Evolutionary conservation across 345 rosid species (phyloP).

Genomic region (Pistacia integerrima): DNA sequence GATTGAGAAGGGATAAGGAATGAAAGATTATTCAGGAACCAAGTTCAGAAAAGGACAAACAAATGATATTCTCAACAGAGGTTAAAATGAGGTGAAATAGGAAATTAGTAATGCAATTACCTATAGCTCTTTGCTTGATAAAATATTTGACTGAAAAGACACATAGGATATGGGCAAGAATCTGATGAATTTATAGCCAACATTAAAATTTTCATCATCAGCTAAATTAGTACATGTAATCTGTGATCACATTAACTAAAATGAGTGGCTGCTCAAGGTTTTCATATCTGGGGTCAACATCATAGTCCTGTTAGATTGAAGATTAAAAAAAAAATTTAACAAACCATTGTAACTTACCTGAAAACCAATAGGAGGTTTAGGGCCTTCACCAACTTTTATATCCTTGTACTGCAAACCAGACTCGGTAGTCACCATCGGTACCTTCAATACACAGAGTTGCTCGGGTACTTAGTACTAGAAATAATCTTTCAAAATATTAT

Average conservation of each 20-base stretch:
- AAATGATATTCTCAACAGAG: background rate
- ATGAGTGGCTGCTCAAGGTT: background rate
- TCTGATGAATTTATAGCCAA: background rate
- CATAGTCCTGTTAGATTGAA: background rate
- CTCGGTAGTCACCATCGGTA: slow-evolving; percentile 83
- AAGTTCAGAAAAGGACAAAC: background rate
- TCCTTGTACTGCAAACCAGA: slow-evolving; percentile 92
- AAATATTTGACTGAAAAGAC: background rate
- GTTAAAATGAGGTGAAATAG: background rate
- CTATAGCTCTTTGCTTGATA: background rate
- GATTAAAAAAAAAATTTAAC: background rate
- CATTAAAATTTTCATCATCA: background rate
- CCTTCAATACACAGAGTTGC: slow-evolving; percentile 45
- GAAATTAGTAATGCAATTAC: background rate
- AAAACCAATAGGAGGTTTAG: slow-evolving; percentile 86
- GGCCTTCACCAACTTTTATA: slow-evolving; percentile 83
- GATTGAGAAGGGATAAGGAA: background rate
- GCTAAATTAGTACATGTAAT: background rate
- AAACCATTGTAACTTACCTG: slow-evolving; percentile 50
- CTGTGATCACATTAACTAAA: background rate
- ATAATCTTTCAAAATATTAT: background rate
- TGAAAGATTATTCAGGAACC: background rate
- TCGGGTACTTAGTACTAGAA: slow-evolving; percentile 3
- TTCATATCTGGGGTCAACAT: background rate
- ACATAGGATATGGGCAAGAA: background rate